phyloP scores from a whole-genome alignment of 2,329 filamentous ascomycete species.

The Ustilaginoidea virens region DNA sequence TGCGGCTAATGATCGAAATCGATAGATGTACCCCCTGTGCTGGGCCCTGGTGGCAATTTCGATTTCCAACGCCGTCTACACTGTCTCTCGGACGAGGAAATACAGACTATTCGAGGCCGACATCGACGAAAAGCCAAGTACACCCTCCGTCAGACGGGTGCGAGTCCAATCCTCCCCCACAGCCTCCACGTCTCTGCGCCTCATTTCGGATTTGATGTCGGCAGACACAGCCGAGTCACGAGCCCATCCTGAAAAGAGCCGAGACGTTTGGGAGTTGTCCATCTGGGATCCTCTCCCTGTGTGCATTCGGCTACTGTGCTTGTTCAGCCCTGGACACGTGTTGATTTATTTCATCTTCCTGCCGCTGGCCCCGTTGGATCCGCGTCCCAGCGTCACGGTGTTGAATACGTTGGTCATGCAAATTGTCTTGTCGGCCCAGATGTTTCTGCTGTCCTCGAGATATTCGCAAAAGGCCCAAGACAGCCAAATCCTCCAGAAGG shows the following conservation, averaged over 20 bases:
- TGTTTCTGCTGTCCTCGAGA: constrained; percentile 54
- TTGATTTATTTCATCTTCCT: constrained; percentile 80
- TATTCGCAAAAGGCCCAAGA: constrained; percentile 83
- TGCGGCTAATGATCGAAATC: too few species aligned
- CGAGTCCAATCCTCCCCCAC: constrained; percentile 72
- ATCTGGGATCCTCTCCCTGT: constrained; percentile 89
- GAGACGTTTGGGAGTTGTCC: constrained; percentile 88
- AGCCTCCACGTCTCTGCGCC: constrained; percentile 62
- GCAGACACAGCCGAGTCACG: constrained; percentile 62
- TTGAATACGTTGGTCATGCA: constrained; percentile 70
- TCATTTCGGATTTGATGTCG: constrained; percentile 53
- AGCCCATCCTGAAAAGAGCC: constrained; percentile 64
- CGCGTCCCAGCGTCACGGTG: constrained; percentile 71
- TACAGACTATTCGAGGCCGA: constrained; percentile 85
- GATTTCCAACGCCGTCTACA: constrained; percentile 63
- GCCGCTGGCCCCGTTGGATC: constrained; percentile 59
- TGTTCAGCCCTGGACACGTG: constrained; percentile 91
- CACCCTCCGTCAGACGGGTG: constrained; percentile 77
- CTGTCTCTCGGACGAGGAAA: constrained; percentile 64
- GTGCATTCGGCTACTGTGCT: constrained; percentile 65
- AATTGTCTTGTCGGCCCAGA: constrained; percentile 57
- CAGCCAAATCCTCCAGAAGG: constrained; percentile 66
- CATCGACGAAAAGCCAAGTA: constrained; percentile 60
- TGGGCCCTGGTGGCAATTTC: constrained; percentile 53
- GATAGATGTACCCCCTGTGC: constrained; percentile 53